Percentiles rank a stretch among this genome's conserved stretches.
phyloP scores from a whole-genome alignment of 1,284 basidiomycete genomes.

The Ustilago lituana region DNA sequence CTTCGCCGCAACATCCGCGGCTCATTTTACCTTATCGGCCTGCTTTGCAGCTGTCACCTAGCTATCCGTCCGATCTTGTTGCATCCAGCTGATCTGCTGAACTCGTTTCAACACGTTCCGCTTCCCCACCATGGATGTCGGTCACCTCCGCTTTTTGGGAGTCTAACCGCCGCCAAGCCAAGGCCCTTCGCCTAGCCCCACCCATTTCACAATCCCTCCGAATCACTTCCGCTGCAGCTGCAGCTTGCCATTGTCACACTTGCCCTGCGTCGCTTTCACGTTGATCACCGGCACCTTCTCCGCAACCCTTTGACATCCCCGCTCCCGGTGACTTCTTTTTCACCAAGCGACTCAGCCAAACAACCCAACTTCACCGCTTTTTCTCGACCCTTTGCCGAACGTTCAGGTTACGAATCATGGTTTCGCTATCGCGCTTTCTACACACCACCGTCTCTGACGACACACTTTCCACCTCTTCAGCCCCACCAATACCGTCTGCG shows the following conservation, averaged over 20 bases:
- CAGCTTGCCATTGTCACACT: slow-evolving; percentile 5
- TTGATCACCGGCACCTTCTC: slow-evolving; percentile 5
- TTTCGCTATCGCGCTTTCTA: slow-evolving; percentile 23
- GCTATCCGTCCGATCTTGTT: slow-evolving; percentile 14
- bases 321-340: background rate
- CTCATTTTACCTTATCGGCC: slow-evolving; percentile 12
- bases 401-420: too few species aligned
- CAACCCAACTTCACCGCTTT: background rate
- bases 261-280: background rate
- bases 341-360: slow-evolving; percentile 21
- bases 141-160: slow-evolving; percentile 25
- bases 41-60: slow-evolving; percentile 16
- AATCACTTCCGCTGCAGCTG: background rate
- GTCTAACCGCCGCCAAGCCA: slow-evolving; percentile 23
- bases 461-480: background rate
- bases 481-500: slow-evolving; percentile 4
- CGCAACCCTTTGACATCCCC: background rate
- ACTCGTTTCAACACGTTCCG: slow-evolving; percentile 11
- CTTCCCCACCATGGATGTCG: slow-evolving; percentile 46
- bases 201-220: background rate
- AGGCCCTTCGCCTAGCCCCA: slow-evolving; percentile 4
- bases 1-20: background rate
- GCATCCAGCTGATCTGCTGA: slow-evolving; percentile 9
- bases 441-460: background rate
- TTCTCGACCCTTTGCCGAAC: too few species aligned